Percentiles rank a stretch among this genome's conserved stretches.
Evolutionary conservation across 805 yeast species (phyloP).

Genomic region (Ogataea trehalophila): DNA sequence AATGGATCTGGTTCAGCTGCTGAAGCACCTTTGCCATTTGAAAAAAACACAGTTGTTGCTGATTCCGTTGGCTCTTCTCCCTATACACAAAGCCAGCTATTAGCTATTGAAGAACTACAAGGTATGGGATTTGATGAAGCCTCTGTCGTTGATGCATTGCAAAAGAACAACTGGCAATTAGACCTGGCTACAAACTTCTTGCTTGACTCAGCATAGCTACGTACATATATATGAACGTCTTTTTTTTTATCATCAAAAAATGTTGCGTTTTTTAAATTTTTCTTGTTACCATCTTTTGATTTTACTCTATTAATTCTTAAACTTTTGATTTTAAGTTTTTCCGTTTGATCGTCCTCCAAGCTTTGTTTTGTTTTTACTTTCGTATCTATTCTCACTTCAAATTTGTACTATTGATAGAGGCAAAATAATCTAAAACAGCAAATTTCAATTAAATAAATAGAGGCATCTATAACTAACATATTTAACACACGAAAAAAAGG

Average conservation of each 20-base stretch:
- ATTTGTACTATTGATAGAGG: too few species aligned
- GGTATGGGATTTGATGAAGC: conserved; percentile 84
- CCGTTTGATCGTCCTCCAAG: neutral
- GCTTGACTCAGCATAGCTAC: conserved; percentile 59
- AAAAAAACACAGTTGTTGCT: neutral
- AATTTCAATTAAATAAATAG: too few species aligned
- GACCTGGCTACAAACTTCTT: conserved; percentile 85
- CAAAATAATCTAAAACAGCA: neutral
- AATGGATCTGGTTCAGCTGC: conserved; percentile 11
- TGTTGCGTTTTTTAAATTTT: neutral
- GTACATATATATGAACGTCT: neutral
- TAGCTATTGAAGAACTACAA: conserved; percentile 70
- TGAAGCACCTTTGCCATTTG: conserved; percentile 10
- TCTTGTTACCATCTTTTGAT: too few species aligned
- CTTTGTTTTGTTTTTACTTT: neutral
- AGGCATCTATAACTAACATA: too few species aligned
- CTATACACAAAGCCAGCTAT: conserved; percentile 26
- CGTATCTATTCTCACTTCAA: too few species aligned
- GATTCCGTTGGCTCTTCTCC: conserved; percentile 2
- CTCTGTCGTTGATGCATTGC: conserved; percentile 64
- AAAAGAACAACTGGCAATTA: conserved; percentile 65
- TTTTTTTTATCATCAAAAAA: neutral
- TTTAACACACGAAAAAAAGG: neutral
- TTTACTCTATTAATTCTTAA: neutral
- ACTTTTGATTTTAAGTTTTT: neutral